Percentiles rank a stretch among this genome's conserved stretches.
Conservation (phyloP, 805 yeast species). For the Ogataea kodamae region DNA sequence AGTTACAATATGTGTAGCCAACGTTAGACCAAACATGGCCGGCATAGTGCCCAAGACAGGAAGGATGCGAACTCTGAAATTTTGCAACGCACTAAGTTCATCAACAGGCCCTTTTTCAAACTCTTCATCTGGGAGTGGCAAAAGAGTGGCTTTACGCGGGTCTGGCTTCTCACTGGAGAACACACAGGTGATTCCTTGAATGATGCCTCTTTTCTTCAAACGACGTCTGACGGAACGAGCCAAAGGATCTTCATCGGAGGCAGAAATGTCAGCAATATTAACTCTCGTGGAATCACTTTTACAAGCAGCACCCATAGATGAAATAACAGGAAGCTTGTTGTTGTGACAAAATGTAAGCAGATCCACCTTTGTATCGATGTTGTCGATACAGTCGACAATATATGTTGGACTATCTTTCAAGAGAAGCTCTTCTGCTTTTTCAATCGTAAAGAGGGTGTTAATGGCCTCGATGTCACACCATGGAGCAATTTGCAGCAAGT, state of each 20-base stretch:
- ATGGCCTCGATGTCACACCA: conserved; percentile 82
- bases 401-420: conserved; percentile 61
- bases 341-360: conserved; percentile 68
- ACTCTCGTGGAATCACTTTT: conserved; percentile 93
- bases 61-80: conserved; percentile 88
- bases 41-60: conserved; percentile 98
- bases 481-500: conserved; percentile 77
- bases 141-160: conserved; percentile 81
- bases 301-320: conserved; percentile 97
- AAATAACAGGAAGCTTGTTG: conserved; percentile 61
- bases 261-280: conserved; percentile 82
- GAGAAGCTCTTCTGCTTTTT: conserved; percentile 59
- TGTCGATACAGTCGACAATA: conserved; percentile 94
- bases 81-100: conserved; percentile 80
- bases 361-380: conserved; percentile 95
- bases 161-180: conserved; percentile 97
- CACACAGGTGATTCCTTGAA: conserved; percentile 75
- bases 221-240: conserved; percentile 84
- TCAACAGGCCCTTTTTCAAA: conserved; percentile 77
- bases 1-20: conserved; percentile 81
- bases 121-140: conserved; percentile 84
- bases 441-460: conserved; percentile 73
- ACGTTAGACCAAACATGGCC: conserved; percentile 87
- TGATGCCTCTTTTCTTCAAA: conserved; percentile 74
- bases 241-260: conserved; percentile 90